phyloP scores from a whole-genome alignment of 2,329 filamentous ascomycete species.

The Aspergillus glaucus region DNA sequence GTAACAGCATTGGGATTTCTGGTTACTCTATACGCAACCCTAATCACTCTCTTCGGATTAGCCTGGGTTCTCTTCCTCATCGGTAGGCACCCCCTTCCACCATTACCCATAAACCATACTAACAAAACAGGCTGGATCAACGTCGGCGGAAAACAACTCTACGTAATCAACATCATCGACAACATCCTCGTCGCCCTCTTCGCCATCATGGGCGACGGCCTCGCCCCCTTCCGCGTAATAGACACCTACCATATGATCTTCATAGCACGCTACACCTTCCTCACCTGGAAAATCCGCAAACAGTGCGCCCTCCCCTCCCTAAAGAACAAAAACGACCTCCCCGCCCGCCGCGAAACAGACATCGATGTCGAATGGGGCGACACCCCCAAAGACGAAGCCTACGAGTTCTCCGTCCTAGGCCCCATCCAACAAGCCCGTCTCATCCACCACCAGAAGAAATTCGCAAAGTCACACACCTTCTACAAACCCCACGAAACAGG shows the following conservation, averaged over 20 bases:
- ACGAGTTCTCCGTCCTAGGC: conserved; percentile 58
- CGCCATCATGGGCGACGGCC: conserved; percentile 62
- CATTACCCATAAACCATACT: not conserved
- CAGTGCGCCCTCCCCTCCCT: conserved; percentile 57
- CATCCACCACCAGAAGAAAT: conserved; percentile 71
- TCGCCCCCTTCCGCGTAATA: conserved; percentile 67
- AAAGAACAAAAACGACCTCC: conserved; percentile 64
- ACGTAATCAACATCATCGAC: conserved; percentile 64
- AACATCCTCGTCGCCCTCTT: conserved; percentile 66
- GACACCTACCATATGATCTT: conserved; percentile 87
- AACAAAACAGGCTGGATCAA: conserved; percentile 64
- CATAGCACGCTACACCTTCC: conserved; percentile 64
- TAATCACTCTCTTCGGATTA: conserved; percentile 78
- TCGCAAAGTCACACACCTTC: conserved; percentile 77
- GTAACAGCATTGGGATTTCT: conserved; percentile 65
- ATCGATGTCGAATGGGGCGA: conserved; percentile 41
- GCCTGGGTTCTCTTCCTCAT: conserved; percentile 91
- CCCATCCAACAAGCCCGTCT: conserved; percentile 62
- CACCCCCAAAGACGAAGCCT: conserved; percentile 40
- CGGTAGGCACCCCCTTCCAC: conserved; percentile 38
- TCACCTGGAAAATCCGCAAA: conserved; percentile 60
- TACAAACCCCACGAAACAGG: conserved; percentile 83
- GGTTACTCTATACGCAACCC: conserved; percentile 73
- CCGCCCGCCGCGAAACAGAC: conserved; percentile 39
- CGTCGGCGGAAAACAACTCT: conserved; percentile 65